Conservation (phyloP, 1,139 yeast species). For the Candida dubliniensis region DNA sequence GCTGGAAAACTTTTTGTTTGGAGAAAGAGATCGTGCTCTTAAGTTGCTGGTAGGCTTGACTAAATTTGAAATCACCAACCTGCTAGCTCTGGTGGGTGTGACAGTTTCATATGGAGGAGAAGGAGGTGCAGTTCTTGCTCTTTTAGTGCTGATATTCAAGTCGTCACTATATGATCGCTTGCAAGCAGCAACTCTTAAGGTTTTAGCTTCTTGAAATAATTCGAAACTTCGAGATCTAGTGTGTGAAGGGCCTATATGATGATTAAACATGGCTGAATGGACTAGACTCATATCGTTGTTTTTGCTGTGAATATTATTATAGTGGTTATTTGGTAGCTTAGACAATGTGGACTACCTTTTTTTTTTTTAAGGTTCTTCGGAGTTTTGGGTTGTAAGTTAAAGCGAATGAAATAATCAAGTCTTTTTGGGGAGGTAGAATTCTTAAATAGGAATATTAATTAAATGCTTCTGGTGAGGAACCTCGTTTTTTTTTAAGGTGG, state of each 20-base stretch:
- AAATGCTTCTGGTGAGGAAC: not conserved
- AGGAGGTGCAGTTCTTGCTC: constrained; percentile 55
- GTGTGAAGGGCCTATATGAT: constrained; percentile 30
- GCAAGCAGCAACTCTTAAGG: constrained; percentile 15
- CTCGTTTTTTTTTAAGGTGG: not conserved
- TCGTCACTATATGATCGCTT: constrained; percentile 30
- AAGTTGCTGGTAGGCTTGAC: constrained; percentile 8
- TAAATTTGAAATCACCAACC: constrained; percentile 7
- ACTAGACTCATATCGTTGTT: constrained; percentile 24
- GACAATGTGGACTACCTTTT: not conserved
- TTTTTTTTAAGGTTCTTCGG: not conserved
- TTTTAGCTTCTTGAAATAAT: constrained; percentile 24
- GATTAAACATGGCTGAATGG: constrained; percentile 31
- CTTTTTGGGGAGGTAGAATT: not conserved
- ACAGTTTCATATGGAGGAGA: constrained; percentile 33
- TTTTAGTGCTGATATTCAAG: constrained; percentile 23
- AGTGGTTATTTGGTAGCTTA: constrained; percentile 2
- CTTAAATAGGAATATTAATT: not conserved
- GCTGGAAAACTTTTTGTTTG: constrained; percentile 26
- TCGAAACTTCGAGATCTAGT: constrained; percentile 35
- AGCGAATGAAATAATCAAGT: not conserved
- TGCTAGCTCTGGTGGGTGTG: constrained; percentile 2
- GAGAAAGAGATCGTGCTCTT: constrained; percentile 39
- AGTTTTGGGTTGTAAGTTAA: not conserved
- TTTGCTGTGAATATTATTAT: not conserved